Evolutionary conservation across 305 asterid species (phyloP), one percentile per base, ranked within the genome.

Genomic region (Rubia peregrina): DNA sequence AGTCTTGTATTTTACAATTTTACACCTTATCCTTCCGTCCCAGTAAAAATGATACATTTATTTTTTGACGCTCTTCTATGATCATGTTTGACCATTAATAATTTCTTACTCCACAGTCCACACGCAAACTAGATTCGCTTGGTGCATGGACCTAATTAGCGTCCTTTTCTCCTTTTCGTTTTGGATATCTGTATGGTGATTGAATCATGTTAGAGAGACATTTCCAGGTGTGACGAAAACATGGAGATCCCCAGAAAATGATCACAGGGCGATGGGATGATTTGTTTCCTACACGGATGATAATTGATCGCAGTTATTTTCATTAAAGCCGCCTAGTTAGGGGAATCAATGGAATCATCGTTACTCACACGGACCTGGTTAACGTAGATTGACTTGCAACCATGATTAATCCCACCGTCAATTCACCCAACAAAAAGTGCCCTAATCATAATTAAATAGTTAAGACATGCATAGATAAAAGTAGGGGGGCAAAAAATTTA

Each of bases 291-390:
- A 53, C 12, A 26, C 19, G 1, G 66, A 41, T 9, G 40, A 73
- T 46, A 21, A 59, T 67, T 22, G 17, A 53, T 64, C 17, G 57
- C 71, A 30, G 53, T 13, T 51, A 38, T 13, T 30, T 30, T 30
- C 33, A 30, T 30, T 57, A 48, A 74, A 74, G 73, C 73, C 73
- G 11, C 13, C 17, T n/a, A 7, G 68, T 63, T 21, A 62, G 67
- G 40, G 69, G 73, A 68, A 68, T 74, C 49, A 56, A 48, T 68
- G 64, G 69, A 61, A 49, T 48, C 77, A 68, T 74, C 67, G 67
- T 74, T 46, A 13, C 55, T 2, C 30, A 22, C 64, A 22, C 64
- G 40, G 69, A 17, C 48, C 59, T n/a, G 44, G 71, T 44, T 66
- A 53, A 9, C 59, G 67, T 21, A 73, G 68, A 33, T 51, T 46